Conservation (phyloP, 768 basidiomycete genomes). For the Cystobasidium tubakii region DNA sequence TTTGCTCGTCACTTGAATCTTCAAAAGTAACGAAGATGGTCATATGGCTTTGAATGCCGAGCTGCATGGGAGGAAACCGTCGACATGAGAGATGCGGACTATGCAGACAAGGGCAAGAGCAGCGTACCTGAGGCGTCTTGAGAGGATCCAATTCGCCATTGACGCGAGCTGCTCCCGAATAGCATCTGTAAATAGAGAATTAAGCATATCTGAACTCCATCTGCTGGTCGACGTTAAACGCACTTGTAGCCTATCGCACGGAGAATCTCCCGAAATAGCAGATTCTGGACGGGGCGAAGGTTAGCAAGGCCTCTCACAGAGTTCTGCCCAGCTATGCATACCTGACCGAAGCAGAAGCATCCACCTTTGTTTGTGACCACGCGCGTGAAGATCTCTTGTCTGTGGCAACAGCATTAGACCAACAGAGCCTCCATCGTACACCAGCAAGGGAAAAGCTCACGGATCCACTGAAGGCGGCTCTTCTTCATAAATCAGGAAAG, state of each 20-base stretch:
- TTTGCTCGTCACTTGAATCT: background rate
- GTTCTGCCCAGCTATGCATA: background rate
- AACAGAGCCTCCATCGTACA: background rate
- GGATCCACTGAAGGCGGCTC: background rate
- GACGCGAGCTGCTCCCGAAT: conserved; percentile 1
- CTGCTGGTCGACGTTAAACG: background rate
- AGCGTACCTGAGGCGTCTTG: background rate
- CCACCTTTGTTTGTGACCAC: background rate
- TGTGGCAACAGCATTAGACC: background rate
- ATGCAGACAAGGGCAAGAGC: too few relatives aligned
- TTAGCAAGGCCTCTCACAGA: background rate
- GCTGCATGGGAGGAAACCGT: background rate
- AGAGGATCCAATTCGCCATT: background rate
- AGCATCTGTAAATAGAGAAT: background rate
- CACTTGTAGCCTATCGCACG: conserved; percentile 6
- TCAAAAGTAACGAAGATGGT: conserved; percentile 11
- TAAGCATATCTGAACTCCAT: background rate
- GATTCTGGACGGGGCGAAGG: background rate
- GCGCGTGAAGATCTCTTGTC: background rate
- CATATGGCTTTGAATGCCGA: conserved; percentile 6
- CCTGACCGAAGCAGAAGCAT: conserved; percentile 14
- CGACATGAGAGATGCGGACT: background rate
- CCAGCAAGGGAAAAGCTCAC: background rate
- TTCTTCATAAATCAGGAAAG: background rate
- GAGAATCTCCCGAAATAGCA: conserved; percentile 14